Evolutionary conservation across 208 protist species (phyloP).

Genomic region (Crithidia acanthocephali): DNA sequence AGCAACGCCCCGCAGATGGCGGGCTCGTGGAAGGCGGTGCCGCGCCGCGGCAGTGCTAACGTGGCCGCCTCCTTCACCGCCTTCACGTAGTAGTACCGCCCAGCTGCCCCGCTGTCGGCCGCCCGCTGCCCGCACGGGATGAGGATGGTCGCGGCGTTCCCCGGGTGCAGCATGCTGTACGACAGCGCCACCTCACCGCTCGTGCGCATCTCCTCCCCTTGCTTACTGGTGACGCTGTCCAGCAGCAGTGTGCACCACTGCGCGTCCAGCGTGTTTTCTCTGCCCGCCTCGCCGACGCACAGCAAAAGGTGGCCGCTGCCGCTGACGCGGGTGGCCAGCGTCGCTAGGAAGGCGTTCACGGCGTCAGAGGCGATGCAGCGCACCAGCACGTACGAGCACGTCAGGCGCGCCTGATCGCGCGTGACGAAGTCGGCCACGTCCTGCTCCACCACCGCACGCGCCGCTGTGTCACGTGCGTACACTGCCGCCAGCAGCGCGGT

Average conservation of each 20-base stretch:
- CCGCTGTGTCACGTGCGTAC: slow-evolving; percentile 19
- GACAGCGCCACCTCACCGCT: slow-evolving; percentile 44
- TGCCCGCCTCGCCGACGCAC: slow-evolving; percentile 45
- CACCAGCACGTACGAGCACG: slow-evolving; percentile 26
- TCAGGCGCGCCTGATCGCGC: slow-evolving; percentile 24
- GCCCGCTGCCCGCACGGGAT: slow-evolving; percentile 33
- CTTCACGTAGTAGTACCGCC: slow-evolving; percentile 53
- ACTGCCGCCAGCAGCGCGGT: slow-evolving; percentile 19
- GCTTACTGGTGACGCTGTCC: slow-evolving; percentile 36
- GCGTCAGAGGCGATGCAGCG: slow-evolving; percentile 20
- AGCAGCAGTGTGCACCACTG: slow-evolving; percentile 37
- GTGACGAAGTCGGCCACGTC: slow-evolving; percentile 19
- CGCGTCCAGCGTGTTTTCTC: slow-evolving; percentile 27
- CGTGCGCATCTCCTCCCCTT: slow-evolving; percentile 37
- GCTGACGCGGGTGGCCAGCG: slow-evolving; percentile 6
- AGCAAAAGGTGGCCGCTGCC: slow-evolving; percentile 22
- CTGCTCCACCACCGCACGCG: slow-evolving; percentile 26
- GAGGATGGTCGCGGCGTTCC: slow-evolving; percentile 38
- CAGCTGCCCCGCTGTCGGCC: slow-evolving; percentile 9
- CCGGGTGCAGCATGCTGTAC: slow-evolving; percentile 42
- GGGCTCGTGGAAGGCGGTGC: slow-evolving; percentile 40
- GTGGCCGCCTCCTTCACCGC: slow-evolving; percentile 42
- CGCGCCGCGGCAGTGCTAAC: slow-evolving; percentile 15
- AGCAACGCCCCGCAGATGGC: slow-evolving; percentile 35
- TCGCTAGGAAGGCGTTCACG: slow-evolving; percentile 21